These are phyloP conservation scores for Volvox reticuliferus DNA, from an alignment of 139 green algal genomes.

Conservation along the genomic window DNA sequence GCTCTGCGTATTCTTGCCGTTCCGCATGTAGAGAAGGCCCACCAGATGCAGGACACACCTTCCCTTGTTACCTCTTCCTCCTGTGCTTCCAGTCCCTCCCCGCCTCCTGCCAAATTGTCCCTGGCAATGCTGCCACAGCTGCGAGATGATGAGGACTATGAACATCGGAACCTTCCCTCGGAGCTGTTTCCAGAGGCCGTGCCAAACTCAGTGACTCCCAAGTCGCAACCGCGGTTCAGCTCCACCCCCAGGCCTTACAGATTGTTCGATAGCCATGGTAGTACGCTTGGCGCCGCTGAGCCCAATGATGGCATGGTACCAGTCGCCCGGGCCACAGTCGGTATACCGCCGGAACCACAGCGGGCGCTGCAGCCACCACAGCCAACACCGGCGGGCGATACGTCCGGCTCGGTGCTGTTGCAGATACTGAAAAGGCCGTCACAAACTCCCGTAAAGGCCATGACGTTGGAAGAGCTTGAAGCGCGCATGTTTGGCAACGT, in stretches of 20 bases:
- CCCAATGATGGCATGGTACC: no score
- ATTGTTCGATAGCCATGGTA: neutral
- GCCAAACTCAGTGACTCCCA: neutral
- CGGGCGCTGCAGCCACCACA: neutral
- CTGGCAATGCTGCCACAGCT: conserved; percentile 5
- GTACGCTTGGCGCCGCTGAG: neutral
- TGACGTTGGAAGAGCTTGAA: conserved; percentile 63
- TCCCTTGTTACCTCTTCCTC: no score
- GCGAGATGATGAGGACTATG: conserved; percentile 31
- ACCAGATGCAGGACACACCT: no score
- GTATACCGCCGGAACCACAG: no score
- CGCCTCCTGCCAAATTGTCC: no score
- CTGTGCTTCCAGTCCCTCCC: no score
- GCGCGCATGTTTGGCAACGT: conserved; percentile 59
- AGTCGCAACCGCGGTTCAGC: neutral
- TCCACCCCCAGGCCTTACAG: neutral
- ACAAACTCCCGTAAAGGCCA: neutral
- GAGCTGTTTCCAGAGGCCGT: neutral
- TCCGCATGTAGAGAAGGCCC: no score
- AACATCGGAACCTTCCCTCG: neutral
- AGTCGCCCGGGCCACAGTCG: no score
- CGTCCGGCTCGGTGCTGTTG: neutral
- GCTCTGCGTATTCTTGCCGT: no score
- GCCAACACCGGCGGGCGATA: no score
- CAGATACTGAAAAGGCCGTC: conserved; percentile 7